A percentile compares a stretch with the other conserved stretches of the same genome.
Evolutionary conservation across 768 basidiomycete genomes (phyloP).

Genomic region (Tricholomella constricta): DNA sequence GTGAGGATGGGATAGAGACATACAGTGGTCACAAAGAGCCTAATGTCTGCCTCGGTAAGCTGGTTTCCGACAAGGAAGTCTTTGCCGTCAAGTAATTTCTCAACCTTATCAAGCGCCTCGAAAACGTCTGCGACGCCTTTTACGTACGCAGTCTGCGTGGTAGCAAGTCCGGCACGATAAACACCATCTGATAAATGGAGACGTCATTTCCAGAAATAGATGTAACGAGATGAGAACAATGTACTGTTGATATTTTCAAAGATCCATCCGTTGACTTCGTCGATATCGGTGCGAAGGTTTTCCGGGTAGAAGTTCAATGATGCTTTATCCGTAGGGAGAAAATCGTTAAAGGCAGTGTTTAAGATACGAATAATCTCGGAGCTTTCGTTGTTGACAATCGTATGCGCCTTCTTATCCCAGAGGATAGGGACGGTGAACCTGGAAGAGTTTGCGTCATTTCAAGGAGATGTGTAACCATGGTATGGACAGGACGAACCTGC

Average conservation of each 20-base stretch:
- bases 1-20: slow-evolving; percentile 24
- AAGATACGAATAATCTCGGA: slow-evolving; percentile 94
- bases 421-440: slow-evolving; percentile 87
- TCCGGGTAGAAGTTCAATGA: slow-evolving; percentile 80
- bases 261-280: slow-evolving; percentile 81
- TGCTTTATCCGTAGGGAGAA: slow-evolving; percentile 63
- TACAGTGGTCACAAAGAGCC: slow-evolving; percentile 89
- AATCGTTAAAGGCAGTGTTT: slow-evolving; percentile 80
- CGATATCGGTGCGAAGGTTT: slow-evolving; percentile 71
- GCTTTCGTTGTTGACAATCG: slow-evolving; percentile 94
- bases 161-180: slow-evolving; percentile 87
- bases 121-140: slow-evolving; percentile 73
- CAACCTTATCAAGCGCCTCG: slow-evolving; percentile 75
- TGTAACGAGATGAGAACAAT: too few relatives aligned
- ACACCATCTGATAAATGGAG: too few relatives aligned
- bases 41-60: slow-evolving; percentile 81
- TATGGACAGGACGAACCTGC: too few relatives aligned
- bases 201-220: too few relatives aligned
- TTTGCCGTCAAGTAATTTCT: slow-evolving; percentile 75
- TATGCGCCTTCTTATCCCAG: slow-evolving; percentile 86
- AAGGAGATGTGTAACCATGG: too few relatives aligned
- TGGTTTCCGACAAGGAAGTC: slow-evolving; percentile 78
- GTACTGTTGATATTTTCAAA: slow-evolving; percentile 81
- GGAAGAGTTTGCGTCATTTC: too few relatives aligned
- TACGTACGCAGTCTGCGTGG: slow-evolving; percentile 76